Evolutionary conservation across 805 yeast species (phyloP), one percentile per base, ranked within the genome.

Genomic region (Priceomyces fermenticarens): DNA sequence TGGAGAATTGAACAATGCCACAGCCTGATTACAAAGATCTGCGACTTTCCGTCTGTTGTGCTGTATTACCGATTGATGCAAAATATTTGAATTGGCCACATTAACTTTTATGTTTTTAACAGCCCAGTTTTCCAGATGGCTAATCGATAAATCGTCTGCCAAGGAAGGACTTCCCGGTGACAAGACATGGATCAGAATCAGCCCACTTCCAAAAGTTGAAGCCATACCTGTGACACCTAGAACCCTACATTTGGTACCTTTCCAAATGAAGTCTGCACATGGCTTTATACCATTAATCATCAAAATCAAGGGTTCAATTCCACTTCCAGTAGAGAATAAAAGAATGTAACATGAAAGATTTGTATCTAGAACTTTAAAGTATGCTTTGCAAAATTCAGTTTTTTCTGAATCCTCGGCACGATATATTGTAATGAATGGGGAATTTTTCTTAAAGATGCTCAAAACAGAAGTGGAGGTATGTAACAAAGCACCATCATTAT

Each of bases 161-260:
- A 63, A 51, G 10, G 51, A 34, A 1, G 50, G 46, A n/a, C 56
- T 43, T 4, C 43, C 40, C 5, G 44, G 38, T 4, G 43, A 36
- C 44, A 63, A 42, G 10, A 58, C 53, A 33, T 46, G 54, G 28
- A 58, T 38, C 30, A 55, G 49, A 29, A 62, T 49, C n/a, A 57
- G 44, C 1, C 63, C 62, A 35, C 55, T 60, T 10, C 67, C 67
- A 44, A 64, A 64, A 2, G 68, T 62, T 16, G 69, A 62, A 5
- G 65, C 49, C 3, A 60, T 58, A 0, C 66, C 66, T 13, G 68
- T 54, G 1, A 62, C 59, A 2, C 70, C 69, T 35, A 51, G 39
- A 8, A 62, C 45, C 12, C 70, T 54, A 23, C 63, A 43, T 39
- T 62, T 62, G 12, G 68, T 57, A 29, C 44, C 49, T 31, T 53